Conservation (phyloP, 371 early-diverging fungal species). For the Phascolomyces articulosus region DNA sequence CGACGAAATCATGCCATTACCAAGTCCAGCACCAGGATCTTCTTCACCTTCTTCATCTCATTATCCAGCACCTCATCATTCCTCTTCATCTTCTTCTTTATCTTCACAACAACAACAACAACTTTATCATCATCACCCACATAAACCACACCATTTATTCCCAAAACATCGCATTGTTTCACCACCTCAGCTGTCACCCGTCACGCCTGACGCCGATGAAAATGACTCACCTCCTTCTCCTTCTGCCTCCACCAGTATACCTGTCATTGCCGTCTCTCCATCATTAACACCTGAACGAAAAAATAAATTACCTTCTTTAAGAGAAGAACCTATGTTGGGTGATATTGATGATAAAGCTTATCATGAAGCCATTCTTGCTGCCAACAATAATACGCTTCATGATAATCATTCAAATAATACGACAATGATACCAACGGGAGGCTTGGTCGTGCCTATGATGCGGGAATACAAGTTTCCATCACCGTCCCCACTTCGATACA, state of each 20-base stretch:
- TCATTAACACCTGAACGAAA: constrained; percentile 27
- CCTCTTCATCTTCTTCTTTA: too few species aligned
- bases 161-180: constrained; percentile 14
- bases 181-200: constrained; percentile 15
- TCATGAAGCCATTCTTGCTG: too few species aligned
- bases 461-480: constrained; percentile 21
- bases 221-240: constrained; percentile 9
- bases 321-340: constrained; percentile 40
- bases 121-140: background rate
- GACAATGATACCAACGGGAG: too few species aligned
- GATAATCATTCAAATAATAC: too few species aligned
- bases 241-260: constrained; percentile 23
- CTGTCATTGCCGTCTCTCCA: constrained; percentile 34
- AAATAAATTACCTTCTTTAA: constrained; percentile 34
- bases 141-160: constrained; percentile 15
- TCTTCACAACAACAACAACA: too few species aligned
- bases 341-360: constrained; percentile 24
- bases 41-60: constrained; percentile 10
- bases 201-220: constrained; percentile 18
- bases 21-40: constrained; percentile 32
- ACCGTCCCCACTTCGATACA: constrained; percentile 17
- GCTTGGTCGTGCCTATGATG: constrained; percentile 13
- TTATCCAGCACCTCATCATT: too few species aligned
- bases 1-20: constrained; percentile 36
- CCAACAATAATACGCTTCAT: too few species aligned